A percentile compares a stretch with the other conserved stretches of the same genome.
Evolutionary conservation across 352 stramenopile species (phyloP).

Genomic region (Globisporangium yorkense): DNA sequence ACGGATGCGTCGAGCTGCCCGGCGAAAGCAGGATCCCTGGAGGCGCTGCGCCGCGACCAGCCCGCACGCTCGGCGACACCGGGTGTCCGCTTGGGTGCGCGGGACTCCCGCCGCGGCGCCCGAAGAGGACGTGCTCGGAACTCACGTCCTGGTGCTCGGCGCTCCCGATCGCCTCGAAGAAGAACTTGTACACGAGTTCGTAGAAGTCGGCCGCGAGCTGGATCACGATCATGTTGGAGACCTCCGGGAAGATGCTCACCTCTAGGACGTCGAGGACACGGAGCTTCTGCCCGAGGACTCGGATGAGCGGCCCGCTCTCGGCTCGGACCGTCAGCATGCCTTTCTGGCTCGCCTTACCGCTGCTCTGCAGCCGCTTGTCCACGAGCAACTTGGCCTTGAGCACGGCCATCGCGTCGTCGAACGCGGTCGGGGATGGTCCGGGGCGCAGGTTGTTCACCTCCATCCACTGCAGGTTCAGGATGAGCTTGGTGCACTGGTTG

Average conservation of each 20-base stretch:
- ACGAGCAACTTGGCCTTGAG: constrained; percentile 65
- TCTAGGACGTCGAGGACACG: constrained; percentile 71
- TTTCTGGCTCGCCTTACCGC: constrained; percentile 41
- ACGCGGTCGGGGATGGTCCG: constrained; percentile 58
- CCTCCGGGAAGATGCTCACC: constrained; percentile 77
- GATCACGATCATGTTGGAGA: constrained; percentile 82
- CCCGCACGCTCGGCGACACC: constrained; percentile 2
- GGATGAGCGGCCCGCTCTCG: constrained; percentile 61
- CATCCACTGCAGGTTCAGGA: constrained; percentile 72
- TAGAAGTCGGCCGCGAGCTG: constrained; percentile 79
- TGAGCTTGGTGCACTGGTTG: constrained; percentile 70
- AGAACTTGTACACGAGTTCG: constrained; percentile 81
- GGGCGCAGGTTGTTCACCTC: constrained; percentile 81
- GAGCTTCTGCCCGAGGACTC: constrained; percentile 62
- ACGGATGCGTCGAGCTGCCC: background rate
- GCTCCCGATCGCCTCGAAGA: constrained; percentile 50
- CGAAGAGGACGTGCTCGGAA: constrained; percentile 57
- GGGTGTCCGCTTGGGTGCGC: background rate
- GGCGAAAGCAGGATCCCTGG: background rate
- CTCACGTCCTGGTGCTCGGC: constrained; percentile 25
- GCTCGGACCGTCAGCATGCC: constrained; percentile 72
- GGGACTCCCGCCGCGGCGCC: constrained; percentile 23
- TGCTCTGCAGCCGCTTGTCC: constrained; percentile 44
- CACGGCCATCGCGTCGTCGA: constrained; percentile 70
- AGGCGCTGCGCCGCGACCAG: background rate